Conservation (phyloP, 2,329 filamentous ascomycete species). For the Macrophomina pseudophaseolina region DNA sequence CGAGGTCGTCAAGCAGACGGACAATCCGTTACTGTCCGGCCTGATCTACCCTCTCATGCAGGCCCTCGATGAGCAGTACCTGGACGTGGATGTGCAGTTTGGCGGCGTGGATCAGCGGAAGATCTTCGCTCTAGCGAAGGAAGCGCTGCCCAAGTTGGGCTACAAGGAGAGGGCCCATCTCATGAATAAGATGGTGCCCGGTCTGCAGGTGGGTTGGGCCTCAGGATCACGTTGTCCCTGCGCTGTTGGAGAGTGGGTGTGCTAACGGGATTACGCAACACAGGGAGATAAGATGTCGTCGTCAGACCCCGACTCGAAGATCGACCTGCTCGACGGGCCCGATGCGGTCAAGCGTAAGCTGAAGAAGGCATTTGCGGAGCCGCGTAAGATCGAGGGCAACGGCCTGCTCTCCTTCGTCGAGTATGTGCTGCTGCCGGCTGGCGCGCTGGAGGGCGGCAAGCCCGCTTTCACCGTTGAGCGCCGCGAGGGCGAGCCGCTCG, state of each 20-base stretch:
- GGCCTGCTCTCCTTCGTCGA: slow-evolving; percentile 87
- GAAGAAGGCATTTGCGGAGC: slow-evolving; percentile 80
- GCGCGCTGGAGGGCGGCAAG: slow-evolving; percentile 62
- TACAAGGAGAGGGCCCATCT: slow-evolving; percentile 76
- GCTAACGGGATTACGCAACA: slow-evolving; percentile 56
- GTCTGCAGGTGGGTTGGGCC: slow-evolving; percentile 85
- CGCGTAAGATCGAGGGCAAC: slow-evolving; percentile 80
- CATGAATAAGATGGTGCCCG: slow-evolving; percentile 89
- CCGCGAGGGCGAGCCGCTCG: slow-evolving; percentile 72
- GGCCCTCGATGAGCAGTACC: slow-evolving; percentile 81
- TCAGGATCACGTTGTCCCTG: slow-evolving; percentile 67
- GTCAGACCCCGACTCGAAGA: slow-evolving; percentile 78
- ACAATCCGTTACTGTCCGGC: slow-evolving; percentile 74
- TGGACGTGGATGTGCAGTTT: slow-evolving; percentile 87
- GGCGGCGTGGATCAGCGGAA: slow-evolving; percentile 82
- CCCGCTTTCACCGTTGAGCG: slow-evolving; percentile 71
- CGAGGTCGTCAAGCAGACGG: slow-evolving; percentile 91
- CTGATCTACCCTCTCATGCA: slow-evolving; percentile 88
- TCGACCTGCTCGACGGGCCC: slow-evolving; percentile 84
- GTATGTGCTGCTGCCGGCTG: slow-evolving; percentile 80
- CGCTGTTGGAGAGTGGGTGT: slow-evolving; percentile 39
- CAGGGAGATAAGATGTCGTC: slow-evolving; percentile 79
- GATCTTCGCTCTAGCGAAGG: slow-evolving; percentile 83
- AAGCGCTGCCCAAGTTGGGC: slow-evolving; percentile 82
- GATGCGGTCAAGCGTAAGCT: slow-evolving; percentile 71